Evolutionary conservation across 345 rosid genomes (phyloP), one percentile per base, ranked within the genome.

Genomic region (Eucalyptus sideroxylon): DNA sequence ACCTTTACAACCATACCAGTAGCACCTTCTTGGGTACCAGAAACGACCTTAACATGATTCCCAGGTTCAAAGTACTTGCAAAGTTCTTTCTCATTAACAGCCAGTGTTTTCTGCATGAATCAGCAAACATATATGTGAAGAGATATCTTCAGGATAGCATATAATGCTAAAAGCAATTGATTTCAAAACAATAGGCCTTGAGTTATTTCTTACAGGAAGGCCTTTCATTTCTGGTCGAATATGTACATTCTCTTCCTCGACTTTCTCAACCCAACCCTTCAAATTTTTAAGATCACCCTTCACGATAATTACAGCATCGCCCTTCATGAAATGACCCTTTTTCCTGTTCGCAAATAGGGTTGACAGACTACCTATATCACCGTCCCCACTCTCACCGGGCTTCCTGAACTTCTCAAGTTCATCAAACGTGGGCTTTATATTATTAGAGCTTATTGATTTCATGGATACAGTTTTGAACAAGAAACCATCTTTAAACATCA

Each of bases 251-350:
- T 97, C 98, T 94, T 98, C 99, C 90, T 98, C 99, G 59, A 97
- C 99, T 92, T 98, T 98, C 95, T 98, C 99, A 87, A 97, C 98
- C 99, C 99, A 95, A 87, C 99, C 99, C 93, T 98, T 97, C 87
- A 98, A 93, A 91, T 94, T 96, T 92, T 95, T 98, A 14, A 98
- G 93, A 93, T 98, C 99, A 44, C 99, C 99, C 93, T 96, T 98
- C 92, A 98, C 90, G 90, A 98, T 91, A 89, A 98, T 97, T 90
- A 98, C 99, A 53, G 99, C 96, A 92, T 97, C 99, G 69, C 99
- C 99, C 94, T 97, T 97, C 98, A 97, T 94, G 90, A 98, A 98
- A 91, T 98, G 99, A 59, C 99, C 99, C 92, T 95, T 98, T 95
- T 98, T 97, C 93, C 99, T 93, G 90, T 96, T 98, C 14, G 97